phyloP scores from a whole-genome alignment of 371 early-diverging fungal genomes.

The Rhizopus stolonifer region DNA sequence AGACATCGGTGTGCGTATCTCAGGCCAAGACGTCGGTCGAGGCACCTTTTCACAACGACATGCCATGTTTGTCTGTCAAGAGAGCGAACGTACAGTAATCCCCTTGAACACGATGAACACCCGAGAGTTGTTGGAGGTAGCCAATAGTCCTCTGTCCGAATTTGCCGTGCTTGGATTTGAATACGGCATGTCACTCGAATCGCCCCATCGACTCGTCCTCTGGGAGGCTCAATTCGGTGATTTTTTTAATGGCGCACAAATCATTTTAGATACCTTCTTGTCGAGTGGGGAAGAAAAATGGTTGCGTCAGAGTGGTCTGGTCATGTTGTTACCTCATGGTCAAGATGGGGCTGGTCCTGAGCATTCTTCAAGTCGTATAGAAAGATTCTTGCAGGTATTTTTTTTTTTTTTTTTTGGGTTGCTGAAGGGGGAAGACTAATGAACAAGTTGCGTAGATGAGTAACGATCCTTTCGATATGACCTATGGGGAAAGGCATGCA shows the following conservation, averaged over 20 bases:
- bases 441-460: conserved; percentile 56
- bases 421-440: not conserved
- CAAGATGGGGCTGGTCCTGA: conserved; percentile 98
- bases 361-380: conserved; percentile 87
- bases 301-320: conserved; percentile 88
- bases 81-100: conserved; percentile 69
- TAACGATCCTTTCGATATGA: conserved; percentile 71
- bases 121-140: conserved; percentile 65
- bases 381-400: conserved; percentile 92
- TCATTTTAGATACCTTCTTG: conserved; percentile 92
- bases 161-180: conserved; percentile 96
- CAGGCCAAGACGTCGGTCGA: conserved; percentile 97
- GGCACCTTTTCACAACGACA: conserved; percentile 98
- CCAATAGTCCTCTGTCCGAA: conserved; percentile 89
- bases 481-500: conserved; percentile 48
- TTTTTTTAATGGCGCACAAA: conserved; percentile 96
- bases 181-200: conserved; percentile 87
- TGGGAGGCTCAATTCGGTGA: conserved; percentile 99
- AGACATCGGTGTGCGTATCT: conserved; percentile 86
- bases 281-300: conserved; percentile 92
- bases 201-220: conserved; percentile 79
- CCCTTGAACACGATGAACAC: conserved; percentile 78
- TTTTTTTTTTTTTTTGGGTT: not conserved
- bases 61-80: conserved; percentile 86
- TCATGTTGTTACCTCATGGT: conserved; percentile 94